These are phyloP conservation scores for Orychophragmus violaceus DNA, from an alignment of 345 rosid genomes.

Conservation along the genomic window DNA sequence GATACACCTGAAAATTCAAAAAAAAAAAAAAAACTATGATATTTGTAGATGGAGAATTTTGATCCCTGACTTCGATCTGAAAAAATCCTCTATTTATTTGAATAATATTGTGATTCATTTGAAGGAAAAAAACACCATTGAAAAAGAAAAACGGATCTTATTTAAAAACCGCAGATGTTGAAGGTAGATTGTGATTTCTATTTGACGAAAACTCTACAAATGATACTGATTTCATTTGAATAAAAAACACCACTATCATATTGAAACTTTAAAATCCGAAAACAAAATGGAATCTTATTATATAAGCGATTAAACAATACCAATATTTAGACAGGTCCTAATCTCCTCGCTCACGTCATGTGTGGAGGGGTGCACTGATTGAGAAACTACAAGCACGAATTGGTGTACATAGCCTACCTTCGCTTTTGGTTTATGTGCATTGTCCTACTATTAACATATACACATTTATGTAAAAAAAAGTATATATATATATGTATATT, in stretches of 20 bases:
- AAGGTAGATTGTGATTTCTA: not conserved
- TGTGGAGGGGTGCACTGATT: slow-evolving; percentile 23
- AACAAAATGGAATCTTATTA: not conserved
- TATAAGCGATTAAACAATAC: not conserved
- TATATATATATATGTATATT: too few species aligned
- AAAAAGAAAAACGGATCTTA: not conserved
- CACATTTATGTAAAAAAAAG: not conserved
- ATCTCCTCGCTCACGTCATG: slow-evolving; percentile 1
- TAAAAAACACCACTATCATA: not conserved
- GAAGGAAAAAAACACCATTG: not conserved
- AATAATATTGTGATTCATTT: not conserved
- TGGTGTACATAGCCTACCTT: slow-evolving; percentile 21
- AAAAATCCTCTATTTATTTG: too few species aligned
- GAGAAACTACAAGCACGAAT: slow-evolving; percentile 27
- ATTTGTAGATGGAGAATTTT: too few species aligned
- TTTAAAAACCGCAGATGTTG: not conserved
- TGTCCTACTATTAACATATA: not conserved
- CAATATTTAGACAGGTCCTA: not conserved
- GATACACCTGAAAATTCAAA: too few species aligned
- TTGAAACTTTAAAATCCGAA: not conserved
- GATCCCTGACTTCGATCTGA: too few species aligned
- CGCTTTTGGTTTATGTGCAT: not conserved
- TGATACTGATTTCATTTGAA: not conserved
- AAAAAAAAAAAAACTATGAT: too few species aligned
- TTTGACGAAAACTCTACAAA: not conserved